Evolutionary conservation across 2,329 filamentous ascomycete genomes (phyloP).

Genomic region (Moelleriella libera): DNA sequence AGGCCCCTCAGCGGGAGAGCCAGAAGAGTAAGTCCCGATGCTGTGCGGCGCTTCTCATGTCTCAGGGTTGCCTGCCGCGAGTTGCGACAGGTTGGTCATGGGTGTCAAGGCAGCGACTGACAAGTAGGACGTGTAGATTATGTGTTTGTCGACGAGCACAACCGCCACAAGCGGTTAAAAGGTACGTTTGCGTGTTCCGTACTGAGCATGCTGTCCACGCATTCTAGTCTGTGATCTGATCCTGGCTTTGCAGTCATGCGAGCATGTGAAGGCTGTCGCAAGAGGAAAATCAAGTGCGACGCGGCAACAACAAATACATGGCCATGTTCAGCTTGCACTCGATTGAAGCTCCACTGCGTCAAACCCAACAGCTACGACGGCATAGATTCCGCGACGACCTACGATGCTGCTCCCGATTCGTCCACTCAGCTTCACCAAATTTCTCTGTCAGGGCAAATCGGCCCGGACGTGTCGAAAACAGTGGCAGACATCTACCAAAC

Average conservation of each 20-base stretch:
- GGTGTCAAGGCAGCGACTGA: neutral
- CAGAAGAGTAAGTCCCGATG: slow-evolving; percentile 57
- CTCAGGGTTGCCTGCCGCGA: neutral
- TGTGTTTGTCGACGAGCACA: slow-evolving; percentile 98
- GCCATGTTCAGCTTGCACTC: slow-evolving; percentile 89
- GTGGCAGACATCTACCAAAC: slow-evolving; percentile 32
- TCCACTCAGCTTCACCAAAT: slow-evolving; percentile 32
- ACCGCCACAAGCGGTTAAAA: slow-evolving; percentile 92
- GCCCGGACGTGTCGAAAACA: slow-evolving; percentile 22
- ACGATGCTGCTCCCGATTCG: slow-evolving; percentile 16
- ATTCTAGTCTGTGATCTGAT: neutral
- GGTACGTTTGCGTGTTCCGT: slow-evolving; percentile 33
- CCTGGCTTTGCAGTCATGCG: slow-evolving; percentile 59
- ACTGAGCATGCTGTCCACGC: neutral
- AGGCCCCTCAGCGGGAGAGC: slow-evolving; percentile 47
- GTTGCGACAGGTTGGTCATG: neutral
- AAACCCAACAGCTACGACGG: slow-evolving; percentile 64
- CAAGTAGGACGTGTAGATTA: slow-evolving; percentile 48
- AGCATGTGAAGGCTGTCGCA: slow-evolving; percentile 87
- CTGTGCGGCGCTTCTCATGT: neutral
- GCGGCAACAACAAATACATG: slow-evolving; percentile 93
- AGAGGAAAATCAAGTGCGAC: slow-evolving; percentile 96
- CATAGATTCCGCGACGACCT: slow-evolving; percentile 20
- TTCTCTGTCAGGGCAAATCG: slow-evolving; percentile 31
- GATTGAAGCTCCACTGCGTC: slow-evolving; percentile 85